These are phyloP conservation scores for Nigrospora sphaerica DNA, from an alignment of 2,329 filamentous ascomycete genomes.

Conservation along the genomic window DNA sequence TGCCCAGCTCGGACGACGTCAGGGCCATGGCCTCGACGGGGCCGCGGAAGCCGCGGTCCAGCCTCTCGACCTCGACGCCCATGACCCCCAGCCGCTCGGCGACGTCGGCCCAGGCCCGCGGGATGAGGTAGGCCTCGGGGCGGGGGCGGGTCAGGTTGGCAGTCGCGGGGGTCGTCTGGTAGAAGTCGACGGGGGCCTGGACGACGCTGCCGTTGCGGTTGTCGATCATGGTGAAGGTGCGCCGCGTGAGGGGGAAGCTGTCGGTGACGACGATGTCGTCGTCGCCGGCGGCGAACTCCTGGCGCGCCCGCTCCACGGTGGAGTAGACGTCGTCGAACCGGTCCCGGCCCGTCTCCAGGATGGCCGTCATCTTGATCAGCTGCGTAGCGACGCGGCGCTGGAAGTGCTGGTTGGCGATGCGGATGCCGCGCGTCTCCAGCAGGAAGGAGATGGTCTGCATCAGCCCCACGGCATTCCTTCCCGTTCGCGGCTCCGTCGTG, in stretches of 20 bases:
- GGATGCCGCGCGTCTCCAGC: conserved; percentile 16
- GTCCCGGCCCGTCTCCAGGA: conserved; percentile 16
- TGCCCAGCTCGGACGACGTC: conserved; percentile 8
- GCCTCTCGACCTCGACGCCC: conserved; percentile 13
- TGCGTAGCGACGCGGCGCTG: conserved; percentile 17
- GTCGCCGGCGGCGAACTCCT: conserved; percentile 11
- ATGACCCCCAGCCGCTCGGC: conserved; percentile 11
- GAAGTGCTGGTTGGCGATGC: conserved; percentile 18
- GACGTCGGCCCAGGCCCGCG: conserved; percentile 14
- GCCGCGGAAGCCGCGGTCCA: conserved; percentile 13
- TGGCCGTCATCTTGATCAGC: conserved; percentile 15
- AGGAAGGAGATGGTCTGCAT: conserved; percentile 16
- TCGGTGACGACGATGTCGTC: conserved; percentile 19
- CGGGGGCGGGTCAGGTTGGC: conserved; percentile 15
- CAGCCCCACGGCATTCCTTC: conserved; percentile 15
- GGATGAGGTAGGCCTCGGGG: conserved; percentile 17
- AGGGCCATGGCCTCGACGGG: conserved; percentile 13
- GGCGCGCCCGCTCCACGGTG: conserved; percentile 13
- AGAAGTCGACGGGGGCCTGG: conserved; percentile 13
- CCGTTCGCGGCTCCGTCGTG: conserved; percentile 15
- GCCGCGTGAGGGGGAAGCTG: conserved; percentile 9
- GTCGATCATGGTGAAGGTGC: conserved; percentile 16
- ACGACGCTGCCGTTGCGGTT: conserved; percentile 11
- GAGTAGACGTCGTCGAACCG: conserved; percentile 12
- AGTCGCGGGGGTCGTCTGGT: conserved; percentile 13